Evolutionary conservation across 2,329 filamentous ascomycete species (phyloP), one percentile per base, ranked within the genome.

Genomic region (Samsoniella hepiali): DNA sequence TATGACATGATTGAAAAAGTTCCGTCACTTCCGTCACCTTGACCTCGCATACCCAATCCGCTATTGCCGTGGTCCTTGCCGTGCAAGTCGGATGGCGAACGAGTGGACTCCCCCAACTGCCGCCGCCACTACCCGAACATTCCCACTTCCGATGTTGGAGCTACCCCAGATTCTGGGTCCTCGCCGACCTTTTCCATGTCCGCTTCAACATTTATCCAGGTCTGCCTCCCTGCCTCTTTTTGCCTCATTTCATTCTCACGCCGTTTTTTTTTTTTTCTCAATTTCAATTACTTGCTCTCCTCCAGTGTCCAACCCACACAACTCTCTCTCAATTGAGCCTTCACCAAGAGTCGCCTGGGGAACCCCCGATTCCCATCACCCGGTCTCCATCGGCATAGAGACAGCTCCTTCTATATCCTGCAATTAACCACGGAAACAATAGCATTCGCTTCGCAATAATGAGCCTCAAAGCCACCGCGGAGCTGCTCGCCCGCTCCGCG

Each of bases 401-500:
- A 22, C 15, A 22, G 22, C 22, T 22, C 22, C 22, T n/a, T n/a
- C n/a, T n/a, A n/a, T n/a, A n/a, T n/a, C n/a, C n/a, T n/a, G n/a
- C n/a, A n/a, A n/a, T n/a, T n/a, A n/a, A n/a, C n/a, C n/a, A n/a
- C n/a, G n/a, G n/a, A n/a, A n/a, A n/a, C n/a, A n/a, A n/a, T n/a
- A n/a, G n/a, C n/a, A n/a, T n/a, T n/a, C n/a, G n/a, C n/a, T n/a
- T 36, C 56, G 11, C 61, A 44, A 65, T 65, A 38, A 65, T 65
- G 63, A 62, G 45, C 27, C 67, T 70, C 64, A 69, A 69, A 47
- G 91, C 91, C 72, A 81, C 94, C 67, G 86, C 88, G 69, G 84
- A 89, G 72, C 87, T 97, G 69, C 87, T 97, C 65, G 78, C 88
- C 71, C 96, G 95, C 76, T 79, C 87, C 31, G 89, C 92, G 47